Conservation (phyloP, 2,329 filamentous ascomycete genomes). For the Alternaria postmessia region DNA sequence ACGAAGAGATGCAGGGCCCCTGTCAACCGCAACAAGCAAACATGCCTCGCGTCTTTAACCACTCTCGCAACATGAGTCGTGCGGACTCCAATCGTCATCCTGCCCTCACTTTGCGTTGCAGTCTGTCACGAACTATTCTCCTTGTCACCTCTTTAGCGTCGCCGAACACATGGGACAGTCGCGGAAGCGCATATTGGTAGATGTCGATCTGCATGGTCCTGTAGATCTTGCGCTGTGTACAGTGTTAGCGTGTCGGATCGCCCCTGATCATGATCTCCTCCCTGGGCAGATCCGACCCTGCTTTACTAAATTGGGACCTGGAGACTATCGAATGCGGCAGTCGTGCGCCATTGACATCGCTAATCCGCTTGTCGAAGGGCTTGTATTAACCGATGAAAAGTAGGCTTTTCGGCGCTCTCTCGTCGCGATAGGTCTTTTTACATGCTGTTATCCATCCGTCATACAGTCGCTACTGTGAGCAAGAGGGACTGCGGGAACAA, state of each 20-base stretch:
- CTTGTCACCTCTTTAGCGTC: neutral
- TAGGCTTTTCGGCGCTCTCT: neutral
- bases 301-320: neutral
- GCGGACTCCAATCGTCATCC: neutral
- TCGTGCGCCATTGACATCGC: neutral
- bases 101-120: neutral
- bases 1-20: neutral
- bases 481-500: neutral
- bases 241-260: neutral
- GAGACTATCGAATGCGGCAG: neutral
- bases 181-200: slow-evolving; percentile 3
- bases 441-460: neutral
- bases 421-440: neutral
- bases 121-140: neutral
- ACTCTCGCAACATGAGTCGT: slow-evolving; percentile 9
- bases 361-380: neutral
- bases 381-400: neutral
- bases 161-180: neutral
- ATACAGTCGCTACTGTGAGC: neutral
- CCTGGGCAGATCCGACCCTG: neutral
- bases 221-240: neutral
- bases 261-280: neutral
- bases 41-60: slow-evolving; percentile 1
- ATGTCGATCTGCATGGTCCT: slow-evolving; percentile 4
- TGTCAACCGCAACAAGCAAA: neutral